Evolutionary conservation across 1,139 yeast species (phyloP), one percentile per base, ranked within the genome.

Genomic region (Debaryomyces fabryi): DNA sequence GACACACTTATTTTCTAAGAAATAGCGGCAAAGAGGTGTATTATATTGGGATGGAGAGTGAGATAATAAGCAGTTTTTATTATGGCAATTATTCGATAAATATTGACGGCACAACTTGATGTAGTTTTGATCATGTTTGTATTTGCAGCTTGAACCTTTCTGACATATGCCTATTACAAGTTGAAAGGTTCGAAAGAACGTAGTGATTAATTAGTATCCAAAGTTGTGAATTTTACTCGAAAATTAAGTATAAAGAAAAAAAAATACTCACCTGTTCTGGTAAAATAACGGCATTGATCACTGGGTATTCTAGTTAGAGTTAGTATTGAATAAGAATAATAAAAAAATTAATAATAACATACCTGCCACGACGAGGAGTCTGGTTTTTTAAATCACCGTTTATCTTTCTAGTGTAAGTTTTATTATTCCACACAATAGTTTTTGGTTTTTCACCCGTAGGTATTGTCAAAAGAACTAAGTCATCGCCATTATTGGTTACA

Each of bases 21-120:
- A 81, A 60, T 78, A 86, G 24, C 68, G 70, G 59, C 96, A 88
- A 33, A 81, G 58, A 8, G 95, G 91, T 1, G 89, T 74, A 60
- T 87, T 88, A 63, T 72, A 79, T 52, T 85, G 83, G 36, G 74
- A 74, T 6, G 85, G 78, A 3, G 61, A 63, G 63, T 88, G 96
- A 29, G 84, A 80, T 24, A 82, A 64, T 12, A 71, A 64, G 60
- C 96, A 88, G 21, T 73, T 59, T n/a, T 67, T 62, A 39, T 70
- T 70, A 20, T 55, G 54, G 59, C 95, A 88, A 40, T 67, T 67
- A 9, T 76, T 79, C 36, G 64, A 67, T 42, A 83, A 64, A 49
- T 62, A 76, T 25, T 66, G 69, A 30, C 79, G 78, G 63, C 96
- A 88, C 9, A 86, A 61, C 10, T 82, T 77, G 18, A 83, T 72